A percentile compares a stretch with the other conserved stretches of the same genome.
These are phyloP conservation scores for Nakazawaea molendinolei DNA, from an alignment of 805 yeast species.

Conservation along the genomic window DNA sequence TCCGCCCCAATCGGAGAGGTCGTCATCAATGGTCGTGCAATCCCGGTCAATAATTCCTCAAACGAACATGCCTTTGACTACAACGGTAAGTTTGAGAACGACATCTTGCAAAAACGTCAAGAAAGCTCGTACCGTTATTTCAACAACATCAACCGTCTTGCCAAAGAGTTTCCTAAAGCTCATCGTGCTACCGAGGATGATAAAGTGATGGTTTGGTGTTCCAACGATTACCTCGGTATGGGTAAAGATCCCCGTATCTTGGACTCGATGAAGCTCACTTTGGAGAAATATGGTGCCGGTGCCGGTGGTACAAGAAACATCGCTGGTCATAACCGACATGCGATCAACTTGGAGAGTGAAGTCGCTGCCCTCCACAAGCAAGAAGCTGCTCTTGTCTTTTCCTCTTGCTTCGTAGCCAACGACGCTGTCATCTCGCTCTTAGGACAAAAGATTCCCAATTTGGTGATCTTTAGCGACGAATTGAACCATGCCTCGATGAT, in stretches of 20 bases:
- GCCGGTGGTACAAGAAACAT: constrained; percentile 99
- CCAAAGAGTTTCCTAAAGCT: constrained; percentile 89
- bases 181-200: constrained; percentile 71
- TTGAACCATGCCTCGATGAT: constrained; percentile 98
- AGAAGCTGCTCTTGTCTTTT: constrained; percentile 90
- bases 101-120: constrained; percentile 64
- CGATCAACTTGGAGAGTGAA: constrained; percentile 81
- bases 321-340: constrained; percentile 93
- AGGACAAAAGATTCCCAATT: constrained; percentile 84
- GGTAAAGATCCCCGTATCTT: constrained; percentile 73
- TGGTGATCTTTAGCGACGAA: constrained; percentile 89
- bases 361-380: constrained; percentile 88
- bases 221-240: constrained; percentile 96
- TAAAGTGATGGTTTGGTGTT: constrained; percentile 98
- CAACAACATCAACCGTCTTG: constrained; percentile 95
- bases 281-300: constrained; percentile 92
- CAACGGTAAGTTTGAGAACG: constrained; percentile 58
- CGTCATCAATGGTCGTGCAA: constrained; percentile 11
- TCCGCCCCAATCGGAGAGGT: constrained; percentile 6
- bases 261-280: constrained; percentile 67
- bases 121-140: constrained; percentile 95
- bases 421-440: constrained; percentile 88
- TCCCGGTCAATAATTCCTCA: constrained; percentile 27
- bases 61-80: constrained; percentile 61
- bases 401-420: constrained; percentile 95